A percentile compares a stretch with the other conserved stretches of the same genome.
Evolutionary conservation across 495 filamentous ascomycete species (phyloP).

Genomic region (Penicillium canescens): DNA sequence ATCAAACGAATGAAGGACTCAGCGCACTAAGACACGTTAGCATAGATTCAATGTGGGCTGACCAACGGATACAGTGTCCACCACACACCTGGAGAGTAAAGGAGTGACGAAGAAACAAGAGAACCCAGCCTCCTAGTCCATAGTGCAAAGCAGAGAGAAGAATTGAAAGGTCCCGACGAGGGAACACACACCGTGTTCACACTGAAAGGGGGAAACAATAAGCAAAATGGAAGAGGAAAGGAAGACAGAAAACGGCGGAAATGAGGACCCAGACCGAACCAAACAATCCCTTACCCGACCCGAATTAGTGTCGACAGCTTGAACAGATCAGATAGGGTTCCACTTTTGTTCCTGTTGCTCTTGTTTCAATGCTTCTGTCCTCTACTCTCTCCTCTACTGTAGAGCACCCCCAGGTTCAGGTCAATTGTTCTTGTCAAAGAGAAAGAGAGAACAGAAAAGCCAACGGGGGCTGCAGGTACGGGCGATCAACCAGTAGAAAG

Average conservation of each 20-base stretch:
- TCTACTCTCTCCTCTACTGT: not conserved
- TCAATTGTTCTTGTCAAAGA: not conserved
- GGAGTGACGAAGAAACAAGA: conserved; percentile 8
- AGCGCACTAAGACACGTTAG: not conserved
- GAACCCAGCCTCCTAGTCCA: conserved; percentile 19
- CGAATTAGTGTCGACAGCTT: conserved; percentile 25
- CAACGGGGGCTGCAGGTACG: conserved; percentile 21
- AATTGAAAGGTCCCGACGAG: not conserved
- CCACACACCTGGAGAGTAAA: conserved; percentile 19
- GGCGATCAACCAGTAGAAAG: conserved; percentile 5
- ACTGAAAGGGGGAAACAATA: not conserved
- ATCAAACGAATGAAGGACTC: not conserved
- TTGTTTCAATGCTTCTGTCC: not conserved
- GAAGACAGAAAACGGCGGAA: conserved; percentile 17
- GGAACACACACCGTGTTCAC: not conserved
- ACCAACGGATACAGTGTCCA: not conserved
- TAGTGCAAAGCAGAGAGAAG: not conserved
- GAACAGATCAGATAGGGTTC: conserved; percentile 21
- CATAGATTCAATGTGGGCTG: not conserved
- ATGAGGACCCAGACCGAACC: conserved; percentile 23
- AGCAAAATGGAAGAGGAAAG: conserved; percentile 7
- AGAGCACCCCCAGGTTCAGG: not conserved
- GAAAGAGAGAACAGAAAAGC: not conserved
- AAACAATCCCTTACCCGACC: conserved; percentile 27
- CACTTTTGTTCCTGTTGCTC: not conserved